These are phyloP conservation scores for Leucoagaricus sp. DNA, from an alignment of 1,284 basidiomycete species.

Conservation along the genomic window DNA sequence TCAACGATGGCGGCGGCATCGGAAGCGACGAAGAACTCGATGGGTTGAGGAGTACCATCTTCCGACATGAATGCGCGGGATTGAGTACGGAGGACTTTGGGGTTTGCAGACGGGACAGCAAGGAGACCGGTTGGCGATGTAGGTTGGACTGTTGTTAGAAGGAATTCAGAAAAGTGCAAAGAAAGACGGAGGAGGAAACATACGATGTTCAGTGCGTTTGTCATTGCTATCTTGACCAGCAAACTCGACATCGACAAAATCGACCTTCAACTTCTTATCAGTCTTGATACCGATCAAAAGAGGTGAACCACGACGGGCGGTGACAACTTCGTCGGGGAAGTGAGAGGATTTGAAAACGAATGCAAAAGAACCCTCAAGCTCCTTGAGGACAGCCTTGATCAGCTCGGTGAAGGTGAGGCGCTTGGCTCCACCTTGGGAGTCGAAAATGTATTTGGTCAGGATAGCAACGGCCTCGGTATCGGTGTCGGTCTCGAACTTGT, in stretches of 20 bases:
- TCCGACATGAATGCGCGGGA: constrained; percentile 99
- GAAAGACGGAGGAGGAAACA: constrained; percentile 31
- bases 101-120: constrained; percentile 70
- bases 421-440: constrained; percentile 78
- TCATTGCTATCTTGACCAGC: constrained; percentile 71
- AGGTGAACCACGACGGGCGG: constrained; percentile 95
- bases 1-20: constrained; percentile 97
- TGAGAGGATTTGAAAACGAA: constrained; percentile 99
- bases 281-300: constrained; percentile 99
- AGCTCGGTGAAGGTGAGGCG: constrained; percentile 89
- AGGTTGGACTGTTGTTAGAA: constrained; percentile 48
- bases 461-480: constrained; percentile 98
- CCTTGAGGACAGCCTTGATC: constrained; percentile 95
- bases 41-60: constrained; percentile 97
- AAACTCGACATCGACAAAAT: constrained; percentile 99
- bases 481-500: constrained; percentile 94
- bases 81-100: constrained; percentile 92
- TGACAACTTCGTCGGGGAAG: constrained; percentile 96
- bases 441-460: constrained; percentile 96
- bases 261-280: constrained; percentile 99
- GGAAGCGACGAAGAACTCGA: constrained; percentile 99
- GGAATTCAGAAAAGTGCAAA: constrained; percentile 19
- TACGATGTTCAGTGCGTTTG: constrained; percentile 57
- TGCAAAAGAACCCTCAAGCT: constrained; percentile 99
- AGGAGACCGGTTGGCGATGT: constrained; percentile 64